Conservation (phyloP, 1,284 basidiomycete genomes). For the Cerrena zonata region DNA sequence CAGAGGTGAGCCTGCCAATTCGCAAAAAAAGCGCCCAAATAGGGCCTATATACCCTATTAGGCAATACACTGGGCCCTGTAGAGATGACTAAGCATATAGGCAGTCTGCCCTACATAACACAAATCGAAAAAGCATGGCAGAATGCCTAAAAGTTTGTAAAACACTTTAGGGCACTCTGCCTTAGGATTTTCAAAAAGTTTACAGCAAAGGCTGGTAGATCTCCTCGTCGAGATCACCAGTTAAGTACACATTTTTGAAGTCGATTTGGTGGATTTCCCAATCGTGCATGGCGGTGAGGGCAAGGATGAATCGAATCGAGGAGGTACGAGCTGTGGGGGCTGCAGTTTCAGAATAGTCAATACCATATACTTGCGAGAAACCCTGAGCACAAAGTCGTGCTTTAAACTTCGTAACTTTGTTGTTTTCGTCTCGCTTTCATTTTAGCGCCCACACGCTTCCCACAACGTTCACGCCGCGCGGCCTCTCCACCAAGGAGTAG, state of each 20-base stretch:
- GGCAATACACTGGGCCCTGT: too few species aligned
- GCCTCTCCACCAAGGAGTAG: slow-evolving; percentile 17
- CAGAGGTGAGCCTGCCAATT: too few species aligned
- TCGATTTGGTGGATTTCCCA: too few species aligned
- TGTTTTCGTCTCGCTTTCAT: slow-evolving; percentile 22
- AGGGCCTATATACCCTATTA: too few species aligned
- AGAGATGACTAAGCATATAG: too few species aligned
- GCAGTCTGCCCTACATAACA: too few species aligned
- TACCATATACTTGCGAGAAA: slow-evolving; percentile 33
- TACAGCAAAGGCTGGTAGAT: slow-evolving; percentile 25
- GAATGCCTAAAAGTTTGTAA: too few species aligned
- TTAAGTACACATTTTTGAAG: slow-evolving; percentile 34
- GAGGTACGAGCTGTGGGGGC: slow-evolving; percentile 29
- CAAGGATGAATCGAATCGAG: slow-evolving; percentile 23
- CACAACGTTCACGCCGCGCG: slow-evolving; percentile 18
- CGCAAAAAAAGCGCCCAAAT: too few species aligned
- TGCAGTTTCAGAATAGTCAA: slow-evolving; percentile 36
- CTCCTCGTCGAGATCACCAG: slow-evolving; percentile 34
- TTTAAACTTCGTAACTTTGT: slow-evolving; percentile 29
- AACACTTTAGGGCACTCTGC: too few species aligned
- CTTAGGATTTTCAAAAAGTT: too few species aligned
- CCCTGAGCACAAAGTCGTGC: slow-evolving; percentile 37
- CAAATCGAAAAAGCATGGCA: too few species aligned
- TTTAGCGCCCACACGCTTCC: slow-evolving; percentile 29
- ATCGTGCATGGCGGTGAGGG: slow-evolving; percentile 26